Conservation (phyloP, 192 early-diverging fungal genomes). For the Pilaira anomala region DNA sequence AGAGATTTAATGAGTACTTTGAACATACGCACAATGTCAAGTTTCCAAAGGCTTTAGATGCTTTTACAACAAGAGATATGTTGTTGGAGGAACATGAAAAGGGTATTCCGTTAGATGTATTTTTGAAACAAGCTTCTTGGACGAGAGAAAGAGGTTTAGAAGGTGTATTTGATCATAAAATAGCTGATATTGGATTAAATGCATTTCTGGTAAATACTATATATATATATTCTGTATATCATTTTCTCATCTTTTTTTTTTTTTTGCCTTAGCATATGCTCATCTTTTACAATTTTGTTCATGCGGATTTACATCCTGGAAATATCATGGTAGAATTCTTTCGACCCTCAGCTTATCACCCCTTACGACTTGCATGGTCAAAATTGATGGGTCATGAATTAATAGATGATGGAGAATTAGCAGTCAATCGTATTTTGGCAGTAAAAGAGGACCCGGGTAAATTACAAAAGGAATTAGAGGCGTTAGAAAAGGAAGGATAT, state of each 20-base stretch:
- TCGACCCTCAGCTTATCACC: conserved; percentile 55
- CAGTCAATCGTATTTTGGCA: conserved; percentile 36
- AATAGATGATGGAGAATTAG: conserved; percentile 39
- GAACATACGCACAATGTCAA: conserved; percentile 44
- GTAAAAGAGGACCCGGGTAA: conserved; percentile 38
- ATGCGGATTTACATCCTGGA: conserved; percentile 92
- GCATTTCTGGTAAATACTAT: conserved; percentile 57
- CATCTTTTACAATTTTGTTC: conserved; percentile 90
- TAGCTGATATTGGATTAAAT: conserved; percentile 74
- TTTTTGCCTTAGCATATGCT: conserved; percentile 71
- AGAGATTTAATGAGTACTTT: conserved; percentile 59
- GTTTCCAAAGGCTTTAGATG: conserved; percentile 67
- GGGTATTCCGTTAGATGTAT: conserved; percentile 71
- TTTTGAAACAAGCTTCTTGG: conserved; percentile 54
- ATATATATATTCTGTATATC: neutral
- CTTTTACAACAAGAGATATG: conserved; percentile 55
- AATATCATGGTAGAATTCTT: conserved; percentile 87
- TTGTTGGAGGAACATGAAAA: conserved; percentile 83
- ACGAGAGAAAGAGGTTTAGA: conserved; percentile 25
- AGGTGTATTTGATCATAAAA: conserved; percentile 66
- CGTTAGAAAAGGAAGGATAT: conserved; percentile 66
- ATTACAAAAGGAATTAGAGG: conserved; percentile 43
- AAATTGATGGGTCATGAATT: conserved; percentile 24
- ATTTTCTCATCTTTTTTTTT: neutral
- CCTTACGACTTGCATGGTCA: conserved; percentile 42